Evolutionary conservation across 192 early-diverging fungal species (phyloP).

Genomic region (Coemansia sp.): DNA sequence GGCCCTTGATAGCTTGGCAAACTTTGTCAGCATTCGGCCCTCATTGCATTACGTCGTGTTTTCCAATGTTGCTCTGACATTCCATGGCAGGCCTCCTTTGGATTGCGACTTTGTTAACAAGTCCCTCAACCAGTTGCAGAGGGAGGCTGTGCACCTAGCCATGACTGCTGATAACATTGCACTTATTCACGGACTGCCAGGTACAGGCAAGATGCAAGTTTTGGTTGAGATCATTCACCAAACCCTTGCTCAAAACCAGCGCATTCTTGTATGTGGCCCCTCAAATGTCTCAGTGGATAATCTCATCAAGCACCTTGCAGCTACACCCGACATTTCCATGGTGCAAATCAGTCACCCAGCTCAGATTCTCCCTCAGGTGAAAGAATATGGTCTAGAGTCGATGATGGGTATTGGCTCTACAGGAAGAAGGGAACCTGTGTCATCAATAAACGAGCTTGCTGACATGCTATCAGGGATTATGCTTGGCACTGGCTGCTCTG

Average conservation of each 20-base stretch:
- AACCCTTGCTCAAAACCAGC: conserved; percentile 54
- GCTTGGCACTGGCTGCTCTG: too few relatives aligned
- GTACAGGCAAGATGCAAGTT: conserved; percentile 87
- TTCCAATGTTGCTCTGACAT: too few relatives aligned
- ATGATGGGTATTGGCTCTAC: background rate
- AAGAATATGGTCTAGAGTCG: conserved; percentile 61
- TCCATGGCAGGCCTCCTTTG: too few relatives aligned
- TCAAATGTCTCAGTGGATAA: conserved; percentile 90
- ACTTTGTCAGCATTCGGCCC: too few relatives aligned
- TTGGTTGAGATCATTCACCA: conserved; percentile 83
- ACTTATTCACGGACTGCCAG: conserved; percentile 81
- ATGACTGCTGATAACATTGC: conserved; percentile 63
- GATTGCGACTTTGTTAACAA: too few relatives aligned
- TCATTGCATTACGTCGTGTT: too few relatives aligned
- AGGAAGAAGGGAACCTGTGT: background rate
- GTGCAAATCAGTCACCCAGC: conserved; percentile 85
- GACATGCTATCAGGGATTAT: too few relatives aligned
- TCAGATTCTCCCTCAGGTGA: conserved; percentile 65
- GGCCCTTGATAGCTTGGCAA: too few relatives aligned
- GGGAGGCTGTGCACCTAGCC: conserved; percentile 63
- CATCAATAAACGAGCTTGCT: background rate
- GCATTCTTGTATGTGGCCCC: conserved; percentile 84
- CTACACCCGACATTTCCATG: conserved; percentile 56
- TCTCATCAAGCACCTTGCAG: conserved; percentile 72
- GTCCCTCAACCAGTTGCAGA: conserved; percentile 68